Conservation (phyloP, 2,329 filamentous ascomycete species). For the Fonsecaea monophora region DNA sequence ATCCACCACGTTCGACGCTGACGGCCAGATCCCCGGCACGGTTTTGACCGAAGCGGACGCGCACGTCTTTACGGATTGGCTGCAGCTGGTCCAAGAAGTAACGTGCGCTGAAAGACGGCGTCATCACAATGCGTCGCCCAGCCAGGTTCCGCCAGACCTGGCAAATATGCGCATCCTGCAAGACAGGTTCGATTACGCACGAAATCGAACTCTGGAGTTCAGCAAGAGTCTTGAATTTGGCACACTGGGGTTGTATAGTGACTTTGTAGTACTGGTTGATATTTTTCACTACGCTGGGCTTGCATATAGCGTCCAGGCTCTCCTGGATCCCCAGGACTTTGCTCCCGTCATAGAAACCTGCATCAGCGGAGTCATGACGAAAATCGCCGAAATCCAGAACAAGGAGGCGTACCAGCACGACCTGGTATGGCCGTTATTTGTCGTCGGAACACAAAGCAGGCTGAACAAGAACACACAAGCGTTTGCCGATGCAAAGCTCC, state of each 20-base stretch:
- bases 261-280: conserved; percentile 39
- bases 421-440: conserved; percentile 43
- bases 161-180: conserved; percentile 19
- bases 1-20: conserved; percentile 40
- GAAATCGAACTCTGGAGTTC: conserved; percentile 30
- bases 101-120: conserved; percentile 38
- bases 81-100: conserved; percentile 40
- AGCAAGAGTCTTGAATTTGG: conserved; percentile 36
- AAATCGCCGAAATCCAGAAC: conserved; percentile 25
- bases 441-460: conserved; percentile 40
- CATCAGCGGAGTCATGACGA: conserved; percentile 15
- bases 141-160: neutral
- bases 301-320: conserved; percentile 41
- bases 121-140: neutral
- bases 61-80: conserved; percentile 40
- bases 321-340: conserved; percentile 28
- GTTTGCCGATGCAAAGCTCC: conserved; percentile 24
- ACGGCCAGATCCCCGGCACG: conserved; percentile 29
- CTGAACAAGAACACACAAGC: conserved; percentile 19
- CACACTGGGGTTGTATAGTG: conserved; percentile 24
- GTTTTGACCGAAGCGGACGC: conserved; percentile 33
- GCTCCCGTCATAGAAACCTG: conserved; percentile 14
- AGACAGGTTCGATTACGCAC: conserved; percentile 33
- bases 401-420: conserved; percentile 39
- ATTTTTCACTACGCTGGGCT: conserved; percentile 43